Base-by-base conservation (phyloP, 257 asterid genomes). In the Orobanche coerulescens region DNA sequence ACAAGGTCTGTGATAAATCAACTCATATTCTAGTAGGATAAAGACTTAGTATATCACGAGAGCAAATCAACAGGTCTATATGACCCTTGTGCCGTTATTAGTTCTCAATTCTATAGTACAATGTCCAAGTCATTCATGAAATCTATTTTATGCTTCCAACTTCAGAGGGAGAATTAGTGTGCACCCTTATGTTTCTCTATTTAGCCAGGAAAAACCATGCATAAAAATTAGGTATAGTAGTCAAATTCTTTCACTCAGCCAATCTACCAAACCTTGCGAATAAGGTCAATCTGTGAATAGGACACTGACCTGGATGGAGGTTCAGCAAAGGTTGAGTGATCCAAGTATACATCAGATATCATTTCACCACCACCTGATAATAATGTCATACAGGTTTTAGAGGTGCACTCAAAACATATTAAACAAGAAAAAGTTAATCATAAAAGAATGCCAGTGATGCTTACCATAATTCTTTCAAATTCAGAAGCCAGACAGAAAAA, bases 291-390 rank as follows among this genome's bases (percentile, higher is more conserved):
- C 25, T 18, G 24, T 46, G 16, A 5, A 48, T 16, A 46, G 39
- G 71, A 39, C 26, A 68, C 90, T 76, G 63, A 86, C 99, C 91
- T 84, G 50, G 95, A 89, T 19, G 99, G 99, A 55, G 95, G 97
- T 69, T 84, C 97, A 63, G 97, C 99, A 72, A 75, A 93, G 12
- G 97, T 93, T 4, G 98, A 89, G 79, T 93, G 84, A 74, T 89
- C 95, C 76, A 89, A 70, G 80, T 53, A 84, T 34, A 89, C 98
- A 60, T 93, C 99, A 6, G 96, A 76, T 72, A 93, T 93, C 97
- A 89, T 93, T 82, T 93, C 99, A 67, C 99, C 98, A 25, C 98
- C 99, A 73, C 96, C 98, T 92, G 67, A 65, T 40, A 68, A 50
- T 64, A 69, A 66, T 65, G 39, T 33, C 42, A 75, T 52, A 51